These are phyloP conservation scores for Pisolithus albus DNA, from an alignment of 768 basidiomycete genomes.

Conservation along the genomic window DNA sequence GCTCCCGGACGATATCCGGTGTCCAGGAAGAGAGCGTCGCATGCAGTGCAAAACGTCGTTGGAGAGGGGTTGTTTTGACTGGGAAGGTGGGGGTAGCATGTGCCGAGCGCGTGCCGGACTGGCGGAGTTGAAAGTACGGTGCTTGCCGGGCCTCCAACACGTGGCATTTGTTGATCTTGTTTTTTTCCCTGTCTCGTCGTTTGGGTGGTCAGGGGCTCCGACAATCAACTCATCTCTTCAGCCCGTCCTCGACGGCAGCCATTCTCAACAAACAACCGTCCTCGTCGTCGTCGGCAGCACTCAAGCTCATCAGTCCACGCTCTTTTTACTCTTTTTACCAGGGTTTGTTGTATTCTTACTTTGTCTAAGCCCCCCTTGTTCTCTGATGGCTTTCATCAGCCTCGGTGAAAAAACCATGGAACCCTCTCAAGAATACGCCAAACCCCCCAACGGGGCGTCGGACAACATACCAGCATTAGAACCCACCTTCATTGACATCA, in stretches of 20 bases:
- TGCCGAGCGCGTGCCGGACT: neutral
- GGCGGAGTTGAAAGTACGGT: neutral
- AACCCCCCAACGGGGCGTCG: conserved; percentile 9
- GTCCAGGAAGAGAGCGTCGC: too few species aligned
- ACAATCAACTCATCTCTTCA: conserved; percentile 28
- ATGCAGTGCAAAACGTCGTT: too few species aligned
- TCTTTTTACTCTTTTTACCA: neutral
- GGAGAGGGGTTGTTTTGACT: too few species aligned
- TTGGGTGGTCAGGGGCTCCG: conserved; percentile 29
- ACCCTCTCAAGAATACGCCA: conserved; percentile 16
- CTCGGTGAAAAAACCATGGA: conserved; percentile 28
- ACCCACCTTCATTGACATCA: conserved; percentile 20
- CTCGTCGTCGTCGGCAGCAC: conserved; percentile 6
- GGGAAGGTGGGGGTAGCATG: too few species aligned
- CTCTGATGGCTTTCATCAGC: conserved; percentile 25
- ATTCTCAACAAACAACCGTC: conserved; percentile 12
- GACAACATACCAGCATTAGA: conserved; percentile 12
- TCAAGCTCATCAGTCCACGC: neutral
- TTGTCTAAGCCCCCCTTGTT: neutral
- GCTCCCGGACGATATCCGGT: too few species aligned
- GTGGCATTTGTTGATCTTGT: conserved; percentile 26
- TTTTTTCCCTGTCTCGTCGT: conserved; percentile 29
- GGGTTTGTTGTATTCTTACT: conserved; percentile 10
- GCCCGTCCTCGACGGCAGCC: conserved; percentile 8
- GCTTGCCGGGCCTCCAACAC: conserved; percentile 18